Base-by-base conservation (phyloP, 148 eudicot species). In the Tetragonia tetragonoides region DNA sequence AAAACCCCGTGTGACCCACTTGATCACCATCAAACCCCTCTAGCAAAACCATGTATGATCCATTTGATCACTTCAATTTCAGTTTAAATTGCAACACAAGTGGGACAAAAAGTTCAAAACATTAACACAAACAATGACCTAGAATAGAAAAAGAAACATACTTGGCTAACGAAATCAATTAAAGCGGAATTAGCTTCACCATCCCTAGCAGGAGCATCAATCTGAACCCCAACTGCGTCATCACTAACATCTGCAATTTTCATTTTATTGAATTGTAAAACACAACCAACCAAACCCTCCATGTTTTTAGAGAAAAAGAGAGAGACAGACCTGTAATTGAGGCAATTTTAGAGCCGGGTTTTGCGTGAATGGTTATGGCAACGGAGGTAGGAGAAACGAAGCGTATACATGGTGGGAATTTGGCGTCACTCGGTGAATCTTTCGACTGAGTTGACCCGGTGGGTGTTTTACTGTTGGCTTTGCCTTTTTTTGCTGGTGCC, bases 111-210 rank as follows among this genome's bases (percentile, higher is more conserved):
- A 15, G 34, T 0, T 34, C 46, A 23, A 42, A 59, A 1, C 20
- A 12, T 38, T 51, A 59, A 2, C 20, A 59, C 17, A 74, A n/a
- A 74, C 11, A 34, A 28, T 18, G 23, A 66, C 21, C 4, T 7
- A 40, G 41, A 28, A 40, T 61, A 28, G 15, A 15, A 34, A 73
- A 60, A 68, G 9, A 15, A 64, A 88, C 86, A 75, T 80, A 94
- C 98, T 20, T 94, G 87, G 86, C 94, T 87, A 56, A 95, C 91
- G 80, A 86, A 95, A 68, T 88, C 91, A 39, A 95, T 84, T 68
- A 95, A 89, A 40, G 97, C 97, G 12, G 97, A 89, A 73, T 95
- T 95, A 54, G 98, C 98, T 91, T 95, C 98, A 12, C 97, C 98
- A 74, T 95, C 97, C 69, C 89, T 85, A 17, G 97, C 92, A 44